These are phyloP conservation scores for Gautieria morchelliformis DNA, from an alignment of 768 basidiomycete genomes.

Conservation along the genomic window DNA sequence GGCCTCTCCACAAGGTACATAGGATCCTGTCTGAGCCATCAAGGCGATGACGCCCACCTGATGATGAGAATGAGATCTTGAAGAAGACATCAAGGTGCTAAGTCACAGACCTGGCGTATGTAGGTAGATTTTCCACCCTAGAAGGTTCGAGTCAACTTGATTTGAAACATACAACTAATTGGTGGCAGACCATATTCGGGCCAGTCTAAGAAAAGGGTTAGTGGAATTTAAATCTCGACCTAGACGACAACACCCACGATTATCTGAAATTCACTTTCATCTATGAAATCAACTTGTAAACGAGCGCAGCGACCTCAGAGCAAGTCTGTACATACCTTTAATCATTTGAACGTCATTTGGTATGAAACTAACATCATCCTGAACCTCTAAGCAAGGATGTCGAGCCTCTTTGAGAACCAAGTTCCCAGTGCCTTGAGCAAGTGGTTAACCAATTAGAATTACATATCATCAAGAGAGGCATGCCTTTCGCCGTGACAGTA, in stretches of 20 bases:
- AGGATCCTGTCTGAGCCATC: constrained; percentile 93
- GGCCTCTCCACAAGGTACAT: constrained; percentile 87
- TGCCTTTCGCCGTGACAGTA: constrained; percentile 65
- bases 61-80: neutral
- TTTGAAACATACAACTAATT: neutral
- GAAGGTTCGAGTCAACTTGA: neutral
- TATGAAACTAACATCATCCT: constrained; percentile 92
- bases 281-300: constrained; percentile 24
- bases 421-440: constrained; percentile 57
- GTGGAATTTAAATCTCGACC: neutral
- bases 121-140: constrained; percentile 92
- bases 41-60: constrained; percentile 91
- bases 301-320: neutral
- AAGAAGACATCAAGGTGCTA: neutral
- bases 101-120: constrained; percentile 62
- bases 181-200: constrained; percentile 67
- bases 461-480: constrained; percentile 1
- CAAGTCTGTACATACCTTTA: constrained; percentile 43
- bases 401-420: constrained; percentile 77
- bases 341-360: constrained; percentile 94
- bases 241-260: constrained; percentile 49
- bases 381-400: constrained; percentile 94
- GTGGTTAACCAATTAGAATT: neutral
- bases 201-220: constrained; percentile 46
- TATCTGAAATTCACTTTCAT: constrained; percentile 86